phyloP scores from a whole-genome alignment of 2,329 filamentous ascomycete genomes.

The Pestalotiopsis sp. region DNA sequence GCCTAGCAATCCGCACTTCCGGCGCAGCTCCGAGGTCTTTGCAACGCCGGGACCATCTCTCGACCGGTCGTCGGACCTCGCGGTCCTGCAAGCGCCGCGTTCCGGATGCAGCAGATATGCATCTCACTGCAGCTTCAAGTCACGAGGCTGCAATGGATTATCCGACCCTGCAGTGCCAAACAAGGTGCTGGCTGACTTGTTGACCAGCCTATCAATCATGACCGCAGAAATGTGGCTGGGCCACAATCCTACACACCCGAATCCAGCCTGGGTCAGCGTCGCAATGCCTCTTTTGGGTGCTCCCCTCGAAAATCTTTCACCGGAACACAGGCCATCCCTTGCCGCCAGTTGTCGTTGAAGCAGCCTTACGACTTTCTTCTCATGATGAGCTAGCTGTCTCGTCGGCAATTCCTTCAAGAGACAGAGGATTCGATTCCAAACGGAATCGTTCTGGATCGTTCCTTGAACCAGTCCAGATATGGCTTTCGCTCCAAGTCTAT shows the following conservation, averaged over 20 bases:
- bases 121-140: background rate
- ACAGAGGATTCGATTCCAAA: background rate
- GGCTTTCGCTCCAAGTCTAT: background rate
- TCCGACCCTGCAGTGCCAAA: no score
- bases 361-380: background rate
- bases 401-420: background rate
- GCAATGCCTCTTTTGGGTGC: background rate
- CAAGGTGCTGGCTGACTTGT: background rate
- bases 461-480: background rate
- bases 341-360: background rate
- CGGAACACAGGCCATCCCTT: background rate
- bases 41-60: background rate
- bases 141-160: background rate
- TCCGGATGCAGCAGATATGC: background rate
- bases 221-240: background rate
- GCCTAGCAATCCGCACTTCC: background rate
- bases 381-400: background rate
- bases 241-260: background rate
- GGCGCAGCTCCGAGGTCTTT: background rate
- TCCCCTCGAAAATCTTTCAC: background rate
- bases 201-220: background rate
- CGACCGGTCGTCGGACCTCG: background rate
- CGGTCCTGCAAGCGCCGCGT: background rate
- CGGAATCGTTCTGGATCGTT: background rate
- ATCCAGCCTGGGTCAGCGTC: background rate